Evolutionary conservation across 177 flowering plant species (phyloP).

Genomic region (Vitis hybrid): DNA sequence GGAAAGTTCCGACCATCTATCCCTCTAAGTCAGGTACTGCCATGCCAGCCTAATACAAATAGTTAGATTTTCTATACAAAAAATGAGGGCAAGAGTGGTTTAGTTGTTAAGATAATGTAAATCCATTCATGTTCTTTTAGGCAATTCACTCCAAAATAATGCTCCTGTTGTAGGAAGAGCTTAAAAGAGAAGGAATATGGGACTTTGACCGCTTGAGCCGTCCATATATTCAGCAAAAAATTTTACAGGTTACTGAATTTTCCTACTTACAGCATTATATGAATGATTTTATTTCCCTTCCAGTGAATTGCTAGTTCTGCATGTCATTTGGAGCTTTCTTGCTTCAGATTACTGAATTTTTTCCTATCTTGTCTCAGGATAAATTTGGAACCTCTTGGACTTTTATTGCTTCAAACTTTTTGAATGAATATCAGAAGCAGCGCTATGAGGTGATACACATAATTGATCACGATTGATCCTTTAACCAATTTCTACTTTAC

Average conservation of each 20-base stretch:
- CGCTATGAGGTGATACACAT: constrained; percentile 66
- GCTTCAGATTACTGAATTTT: background rate
- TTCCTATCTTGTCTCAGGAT: constrained; percentile 52
- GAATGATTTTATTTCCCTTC: background rate
- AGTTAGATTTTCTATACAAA: background rate
- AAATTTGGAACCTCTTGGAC: constrained; percentile 84
- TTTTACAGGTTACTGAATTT: constrained; percentile 54
- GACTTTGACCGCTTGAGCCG: constrained; percentile 78
- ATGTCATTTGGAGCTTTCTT: background rate
- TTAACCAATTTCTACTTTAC: too few relatives aligned
- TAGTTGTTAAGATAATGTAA: too few relatives aligned
- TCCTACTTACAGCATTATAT: constrained; percentile 1
- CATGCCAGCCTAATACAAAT: constrained; percentile 2
- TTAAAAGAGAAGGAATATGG: constrained; percentile 91
- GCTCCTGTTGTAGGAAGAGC: constrained; percentile 71
- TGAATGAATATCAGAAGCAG: constrained; percentile 66
- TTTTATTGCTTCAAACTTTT: constrained; percentile 65
- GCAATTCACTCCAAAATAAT: background rate
- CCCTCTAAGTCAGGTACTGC: constrained; percentile 79
- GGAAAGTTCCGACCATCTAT: constrained; percentile 98
- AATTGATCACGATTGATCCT: constrained; percentile 1
- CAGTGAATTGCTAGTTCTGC: background rate
- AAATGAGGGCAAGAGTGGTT: background rate
- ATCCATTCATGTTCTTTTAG: too few relatives aligned
- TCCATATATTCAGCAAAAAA: constrained; percentile 66